Percentiles rank a stretch among this genome's conserved stretches.
Conservation (phyloP, 75 land plant species). For the Ceratopteris richardii region DNA sequence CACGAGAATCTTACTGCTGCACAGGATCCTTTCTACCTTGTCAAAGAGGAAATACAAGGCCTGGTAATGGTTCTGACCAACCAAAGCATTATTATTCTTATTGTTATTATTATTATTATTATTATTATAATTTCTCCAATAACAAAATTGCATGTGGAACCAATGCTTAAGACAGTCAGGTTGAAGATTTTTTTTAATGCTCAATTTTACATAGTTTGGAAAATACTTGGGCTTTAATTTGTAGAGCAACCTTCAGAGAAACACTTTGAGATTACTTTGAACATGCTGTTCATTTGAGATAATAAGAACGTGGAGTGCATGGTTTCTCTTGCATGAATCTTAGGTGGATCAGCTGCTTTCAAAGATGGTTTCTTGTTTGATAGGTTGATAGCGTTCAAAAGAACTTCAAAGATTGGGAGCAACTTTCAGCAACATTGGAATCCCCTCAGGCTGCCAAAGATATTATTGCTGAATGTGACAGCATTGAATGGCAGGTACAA, state of each 20-base stretch:
- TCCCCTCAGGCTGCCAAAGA: conserved; percentile 45
- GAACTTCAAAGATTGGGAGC: conserved; percentile 51
- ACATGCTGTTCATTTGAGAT: too few relatives aligned
- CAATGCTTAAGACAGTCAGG: too few relatives aligned
- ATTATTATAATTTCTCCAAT: background rate
- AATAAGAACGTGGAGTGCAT: too few relatives aligned
- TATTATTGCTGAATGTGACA: conserved; percentile 62
- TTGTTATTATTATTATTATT: background rate
- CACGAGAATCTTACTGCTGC: conserved; percentile 43
- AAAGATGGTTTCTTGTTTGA: background rate
- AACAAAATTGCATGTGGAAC: too few relatives aligned
- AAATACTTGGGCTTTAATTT: too few relatives aligned
- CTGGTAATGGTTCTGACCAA: conserved; percentile 43
- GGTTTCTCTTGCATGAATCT: too few relatives aligned
- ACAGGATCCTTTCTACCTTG: conserved; percentile 90
- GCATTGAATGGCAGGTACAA: conserved; percentile 93
- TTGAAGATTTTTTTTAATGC: too few relatives aligned
- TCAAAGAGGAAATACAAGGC: conserved; percentile 91
- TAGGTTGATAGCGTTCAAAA: conserved; percentile 52
- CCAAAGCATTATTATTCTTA: background rate
- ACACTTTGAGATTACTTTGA: too few relatives aligned
- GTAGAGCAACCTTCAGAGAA: too few relatives aligned
- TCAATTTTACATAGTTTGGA: too few relatives aligned
- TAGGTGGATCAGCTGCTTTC: background rate
- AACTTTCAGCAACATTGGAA: conserved; percentile 36